Conservation (phyloP, 129 eudicot genomes). For the Flaveria linearis region DNA sequence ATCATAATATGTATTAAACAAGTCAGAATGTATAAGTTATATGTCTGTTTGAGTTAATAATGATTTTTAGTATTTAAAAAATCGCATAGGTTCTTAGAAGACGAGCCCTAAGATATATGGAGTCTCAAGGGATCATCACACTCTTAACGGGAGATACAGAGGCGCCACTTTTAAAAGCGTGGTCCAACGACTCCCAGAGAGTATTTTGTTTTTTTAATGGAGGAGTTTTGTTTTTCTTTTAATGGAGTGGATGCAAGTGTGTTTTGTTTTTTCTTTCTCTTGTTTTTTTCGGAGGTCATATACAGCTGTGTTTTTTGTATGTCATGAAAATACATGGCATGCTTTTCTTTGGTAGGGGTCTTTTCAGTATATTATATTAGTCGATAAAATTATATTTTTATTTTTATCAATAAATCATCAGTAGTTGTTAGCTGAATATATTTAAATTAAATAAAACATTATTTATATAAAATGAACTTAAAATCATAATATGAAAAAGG, state of each 20-base stretch:
- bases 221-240: background rate
- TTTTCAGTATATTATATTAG: background rate
- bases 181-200: no score
- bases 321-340: constrained; percentile 10
- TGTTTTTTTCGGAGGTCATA: constrained; percentile 11
- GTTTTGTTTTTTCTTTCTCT: constrained; percentile 21
- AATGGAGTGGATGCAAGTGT: background rate
- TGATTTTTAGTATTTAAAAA: no score
- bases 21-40: no score
- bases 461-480: background rate
- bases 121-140: no score
- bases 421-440: background rate
- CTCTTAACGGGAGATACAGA: no score
- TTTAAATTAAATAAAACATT: background rate
- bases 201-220: no score
- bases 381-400: background rate
- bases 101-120: no score
- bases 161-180: no score
- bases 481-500: no score
- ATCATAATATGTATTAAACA: no score
- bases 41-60: no score
- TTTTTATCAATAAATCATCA: background rate
- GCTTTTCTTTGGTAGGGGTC: constrained; percentile 25
- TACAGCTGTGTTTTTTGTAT: constrained; percentile 31
- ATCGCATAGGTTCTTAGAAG: no score